These are phyloP conservation scores for Pseudopyricularia javanii DNA, from an alignment of 2,329 filamentous ascomycete genomes.

Conservation along the genomic window DNA sequence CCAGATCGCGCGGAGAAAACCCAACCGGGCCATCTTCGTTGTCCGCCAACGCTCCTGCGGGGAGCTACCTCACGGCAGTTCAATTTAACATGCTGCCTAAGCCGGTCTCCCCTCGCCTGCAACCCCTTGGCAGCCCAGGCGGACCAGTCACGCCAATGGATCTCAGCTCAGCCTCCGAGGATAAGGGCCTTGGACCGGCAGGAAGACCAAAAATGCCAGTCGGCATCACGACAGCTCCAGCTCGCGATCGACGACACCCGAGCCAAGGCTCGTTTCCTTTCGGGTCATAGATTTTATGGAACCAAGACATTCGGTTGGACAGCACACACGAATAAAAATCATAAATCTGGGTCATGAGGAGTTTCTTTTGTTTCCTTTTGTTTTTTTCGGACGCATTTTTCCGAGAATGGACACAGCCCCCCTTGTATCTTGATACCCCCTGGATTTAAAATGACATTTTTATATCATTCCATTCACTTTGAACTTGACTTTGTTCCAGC, in stretches of 20 bases:
- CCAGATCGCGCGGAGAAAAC: not conserved
- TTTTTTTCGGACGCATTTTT: not conserved
- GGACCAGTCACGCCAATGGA: conserved; percentile 52
- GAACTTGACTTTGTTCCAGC: not conserved
- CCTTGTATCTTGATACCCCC: not conserved
- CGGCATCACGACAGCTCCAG: not conserved
- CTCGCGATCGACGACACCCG: not conserved
- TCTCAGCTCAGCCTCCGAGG: conserved; percentile 19
- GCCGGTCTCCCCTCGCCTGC: conserved; percentile 35
- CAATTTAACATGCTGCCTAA: conserved; percentile 21
- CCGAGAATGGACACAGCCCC: not conserved
- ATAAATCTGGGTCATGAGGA: not conserved
- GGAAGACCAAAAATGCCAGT: conserved; percentile 1
- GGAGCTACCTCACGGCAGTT: not conserved
- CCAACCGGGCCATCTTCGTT: conserved; percentile 8
- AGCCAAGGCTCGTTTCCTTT: not conserved
- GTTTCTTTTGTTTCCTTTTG: not conserved
- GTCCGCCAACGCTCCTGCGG: conserved; percentile 2
- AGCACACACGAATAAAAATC: not conserved
- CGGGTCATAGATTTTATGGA: not conserved
- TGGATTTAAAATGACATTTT: not conserved
- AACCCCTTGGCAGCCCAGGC: conserved; percentile 40
- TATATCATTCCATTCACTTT: not conserved
- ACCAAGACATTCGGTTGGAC: not conserved
- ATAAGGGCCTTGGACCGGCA: not conserved